Conservation (phyloP, 2,329 filamentous ascomycete species). For the Ascocoryne sarcoides region DNA sequence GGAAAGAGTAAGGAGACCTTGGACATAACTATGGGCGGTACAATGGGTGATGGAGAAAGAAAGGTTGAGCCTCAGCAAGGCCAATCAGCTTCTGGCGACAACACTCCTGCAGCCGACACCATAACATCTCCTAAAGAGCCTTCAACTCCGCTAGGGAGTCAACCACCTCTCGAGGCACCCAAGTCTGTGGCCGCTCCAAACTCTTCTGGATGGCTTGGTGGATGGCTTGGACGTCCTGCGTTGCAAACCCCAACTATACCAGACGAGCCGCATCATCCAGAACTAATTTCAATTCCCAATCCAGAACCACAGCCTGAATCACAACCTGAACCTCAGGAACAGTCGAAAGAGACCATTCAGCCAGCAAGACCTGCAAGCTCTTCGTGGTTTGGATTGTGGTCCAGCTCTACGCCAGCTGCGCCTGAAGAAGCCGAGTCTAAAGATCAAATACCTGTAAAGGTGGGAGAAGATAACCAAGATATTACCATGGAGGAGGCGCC, state of each 20-base stretch:
- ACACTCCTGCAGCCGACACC: conserved; percentile 2
- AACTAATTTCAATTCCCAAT: background rate
- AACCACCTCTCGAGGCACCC: background rate
- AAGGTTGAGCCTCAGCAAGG: background rate
- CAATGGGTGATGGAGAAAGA: background rate
- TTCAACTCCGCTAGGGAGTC: background rate
- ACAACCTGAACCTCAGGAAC: conserved; percentile 2
- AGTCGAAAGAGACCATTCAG: background rate
- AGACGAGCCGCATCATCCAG: conserved; percentile 1
- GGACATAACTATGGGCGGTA: conserved; percentile 24
- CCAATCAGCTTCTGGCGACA: background rate
- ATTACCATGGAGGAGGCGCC: conserved; percentile 19
- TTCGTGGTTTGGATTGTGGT: conserved; percentile 28
- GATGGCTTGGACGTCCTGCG: conserved; percentile 39
- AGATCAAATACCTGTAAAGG: conserved; percentile 19
- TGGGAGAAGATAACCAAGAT: conserved; percentile 10
- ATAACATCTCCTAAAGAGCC: background rate
- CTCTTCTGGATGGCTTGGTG: conserved; percentile 45
- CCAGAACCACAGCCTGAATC: background rate
- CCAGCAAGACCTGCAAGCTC: conserved; percentile 5
- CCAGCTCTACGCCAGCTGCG: conserved; percentile 16
- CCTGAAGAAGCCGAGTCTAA: conserved; percentile 16
- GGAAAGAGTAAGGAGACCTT: conserved; percentile 29
- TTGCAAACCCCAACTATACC: conserved; percentile 1
- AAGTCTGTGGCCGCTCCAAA: conserved; percentile 3